A percentile compares a stretch with the other conserved stretches of the same genome.
phyloP scores from a whole-genome alignment of 257 asterid species.

The Capsicum rhomboideum region DNA sequence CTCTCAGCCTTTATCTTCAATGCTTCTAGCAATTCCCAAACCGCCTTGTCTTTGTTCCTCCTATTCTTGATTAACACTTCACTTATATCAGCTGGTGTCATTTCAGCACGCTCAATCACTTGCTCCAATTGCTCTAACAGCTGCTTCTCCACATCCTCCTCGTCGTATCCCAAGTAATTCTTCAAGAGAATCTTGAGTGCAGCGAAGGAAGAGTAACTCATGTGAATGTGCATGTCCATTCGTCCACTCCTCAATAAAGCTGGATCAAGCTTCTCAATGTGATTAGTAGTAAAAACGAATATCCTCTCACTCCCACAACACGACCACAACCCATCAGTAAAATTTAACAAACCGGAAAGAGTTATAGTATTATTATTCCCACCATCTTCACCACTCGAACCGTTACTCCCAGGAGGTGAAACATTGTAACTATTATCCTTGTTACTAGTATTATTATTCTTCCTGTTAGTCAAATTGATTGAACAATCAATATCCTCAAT shows the following conservation, averaged over 20 bases:
- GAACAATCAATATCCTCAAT: slow-evolving; percentile 48
- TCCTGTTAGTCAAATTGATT: slow-evolving; percentile 27
- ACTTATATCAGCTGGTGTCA: slow-evolving; percentile 94
- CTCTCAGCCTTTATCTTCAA: slow-evolving; percentile 43
- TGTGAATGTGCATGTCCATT: slow-evolving; percentile 94
- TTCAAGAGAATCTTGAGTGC: slow-evolving; percentile 58
- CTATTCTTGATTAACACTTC: slow-evolving; percentile 78
- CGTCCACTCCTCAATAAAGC: slow-evolving; percentile 88
- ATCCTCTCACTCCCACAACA: slow-evolving; percentile 95
- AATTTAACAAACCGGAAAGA: slow-evolving; percentile 77
- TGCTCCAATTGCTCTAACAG: slow-evolving; percentile 29
- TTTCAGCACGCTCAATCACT: slow-evolving; percentile 49
- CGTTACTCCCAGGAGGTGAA: neutral
- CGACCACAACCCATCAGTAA: slow-evolving; percentile 94
- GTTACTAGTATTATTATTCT: neutral
- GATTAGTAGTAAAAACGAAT: slow-evolving; percentile 88
- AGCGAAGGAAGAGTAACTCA: slow-evolving; percentile 66
- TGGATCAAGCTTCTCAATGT: slow-evolving; percentile 88
- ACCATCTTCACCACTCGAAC: slow-evolving; percentile 26
- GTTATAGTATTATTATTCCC: slow-evolving; percentile 63
- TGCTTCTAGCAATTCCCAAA: slow-evolving; percentile 41
- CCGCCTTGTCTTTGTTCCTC: slow-evolving; percentile 46
- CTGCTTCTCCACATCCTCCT: slow-evolving; percentile 29
- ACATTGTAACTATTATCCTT: neutral
- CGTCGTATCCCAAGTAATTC: slow-evolving; percentile 60